Conservation (phyloP, 2,329 filamentous ascomycete species). For the Fusarium phyllophilum region DNA sequence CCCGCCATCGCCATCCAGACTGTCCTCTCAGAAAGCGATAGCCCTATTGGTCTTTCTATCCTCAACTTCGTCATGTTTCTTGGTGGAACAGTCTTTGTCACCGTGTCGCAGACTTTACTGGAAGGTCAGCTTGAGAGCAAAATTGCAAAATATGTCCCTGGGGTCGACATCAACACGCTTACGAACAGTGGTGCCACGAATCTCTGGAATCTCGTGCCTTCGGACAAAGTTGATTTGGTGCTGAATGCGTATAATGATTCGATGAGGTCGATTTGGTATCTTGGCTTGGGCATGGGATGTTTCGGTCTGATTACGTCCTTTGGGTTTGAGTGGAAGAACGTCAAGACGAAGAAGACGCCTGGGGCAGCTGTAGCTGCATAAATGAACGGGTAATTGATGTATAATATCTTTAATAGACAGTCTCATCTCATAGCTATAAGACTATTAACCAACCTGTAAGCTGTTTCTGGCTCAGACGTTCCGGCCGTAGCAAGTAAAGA, state of each 20-base stretch:
- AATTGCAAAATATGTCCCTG: neutral
- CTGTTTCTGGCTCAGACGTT: neutral
- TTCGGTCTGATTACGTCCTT: neutral
- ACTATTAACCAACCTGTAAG: no score
- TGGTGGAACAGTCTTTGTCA: constrained; percentile 19
- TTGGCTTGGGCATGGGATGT: neutral
- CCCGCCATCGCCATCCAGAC: constrained; percentile 17
- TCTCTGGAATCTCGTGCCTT: neutral
- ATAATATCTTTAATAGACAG: neutral
- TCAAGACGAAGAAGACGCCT: neutral
- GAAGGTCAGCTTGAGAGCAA: constrained; percentile 4
- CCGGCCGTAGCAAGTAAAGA: no score
- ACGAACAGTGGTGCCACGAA: constrained; percentile 6
- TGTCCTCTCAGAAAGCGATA: constrained; percentile 8
- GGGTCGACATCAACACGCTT: neutral
- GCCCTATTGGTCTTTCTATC: constrained; percentile 4
- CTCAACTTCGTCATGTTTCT: constrained; percentile 9
- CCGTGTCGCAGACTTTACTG: constrained; percentile 8
- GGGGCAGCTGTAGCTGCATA: neutral
- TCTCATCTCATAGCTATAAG: no score
- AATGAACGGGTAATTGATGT: rapidly evolving
- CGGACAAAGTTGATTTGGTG: neutral
- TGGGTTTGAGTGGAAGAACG: constrained; percentile 19
- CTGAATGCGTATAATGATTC: constrained; percentile 20
- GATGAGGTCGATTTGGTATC: constrained; percentile 16